Conservation (phyloP, 2,329 filamentous ascomycete genomes). For the Colletotrichum somersetense region DNA sequence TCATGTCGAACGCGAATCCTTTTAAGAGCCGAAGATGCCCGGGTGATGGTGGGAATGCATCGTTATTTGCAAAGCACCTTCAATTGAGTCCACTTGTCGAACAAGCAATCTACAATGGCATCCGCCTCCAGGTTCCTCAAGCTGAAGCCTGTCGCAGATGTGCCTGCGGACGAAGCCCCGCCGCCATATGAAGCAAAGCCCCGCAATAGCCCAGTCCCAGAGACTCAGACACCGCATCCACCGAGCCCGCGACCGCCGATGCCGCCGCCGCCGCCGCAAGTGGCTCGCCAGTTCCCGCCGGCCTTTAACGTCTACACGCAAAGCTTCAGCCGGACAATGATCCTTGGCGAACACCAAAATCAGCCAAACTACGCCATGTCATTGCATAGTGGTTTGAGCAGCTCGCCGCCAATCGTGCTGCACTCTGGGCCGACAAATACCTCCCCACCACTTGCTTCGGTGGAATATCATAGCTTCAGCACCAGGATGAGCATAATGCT, state of each 20-base stretch:
- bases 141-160: slow-evolving; percentile 20
- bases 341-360: slow-evolving; percentile 40
- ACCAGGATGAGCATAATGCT: slow-evolving; percentile 34
- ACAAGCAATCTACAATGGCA: slow-evolving; percentile 9
- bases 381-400: slow-evolving; percentile 34
- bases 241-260: neutral
- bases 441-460: slow-evolving; percentile 37
- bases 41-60: neutral
- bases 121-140: neutral
- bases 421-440: slow-evolving; percentile 40
- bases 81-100: neutral
- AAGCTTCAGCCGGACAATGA: slow-evolving; percentile 40
- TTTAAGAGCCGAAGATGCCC: neutral
- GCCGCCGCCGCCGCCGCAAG: slow-evolving; percentile 14
- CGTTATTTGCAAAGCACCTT: neutral
- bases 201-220: slow-evolving; percentile 16
- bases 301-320: slow-evolving; percentile 42
- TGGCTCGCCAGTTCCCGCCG: slow-evolving; percentile 41
- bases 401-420: slow-evolving; percentile 41
- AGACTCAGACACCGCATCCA: neutral
- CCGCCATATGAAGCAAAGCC: slow-evolving; percentile 38
- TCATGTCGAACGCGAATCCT: neutral
- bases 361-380: slow-evolving; percentile 41
- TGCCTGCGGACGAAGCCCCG: slow-evolving; percentile 29
- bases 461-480: slow-evolving; percentile 39